phyloP scores from a whole-genome alignment of 1,284 basidiomycete genomes.

The Cystobasidium pallidum region DNA sequence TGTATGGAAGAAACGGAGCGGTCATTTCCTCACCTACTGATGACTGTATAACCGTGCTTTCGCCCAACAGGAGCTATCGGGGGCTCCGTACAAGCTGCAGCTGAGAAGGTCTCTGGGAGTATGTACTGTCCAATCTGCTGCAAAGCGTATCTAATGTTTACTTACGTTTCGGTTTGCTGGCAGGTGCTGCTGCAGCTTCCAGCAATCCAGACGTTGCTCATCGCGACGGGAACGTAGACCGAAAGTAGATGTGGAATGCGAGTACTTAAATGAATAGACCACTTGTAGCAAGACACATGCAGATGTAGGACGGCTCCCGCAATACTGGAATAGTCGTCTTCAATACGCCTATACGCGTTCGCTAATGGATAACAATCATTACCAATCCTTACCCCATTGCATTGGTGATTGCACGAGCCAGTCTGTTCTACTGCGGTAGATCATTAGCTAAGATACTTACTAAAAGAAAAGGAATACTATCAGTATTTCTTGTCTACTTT shows the following conservation, averaged over 20 bases:
- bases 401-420: too few species aligned
- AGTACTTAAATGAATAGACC: too few species aligned
- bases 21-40: not conserved
- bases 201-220: slow-evolving; percentile 27
- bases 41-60: not conserved
- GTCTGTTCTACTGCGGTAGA: too few species aligned
- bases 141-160: not conserved
- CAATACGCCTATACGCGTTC: too few species aligned
- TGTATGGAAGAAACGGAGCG: not conserved
- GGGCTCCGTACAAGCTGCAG: slow-evolving; percentile 33
- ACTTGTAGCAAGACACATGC: too few species aligned
- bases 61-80: slow-evolving; percentile 28
- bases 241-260: slow-evolving; percentile 1
- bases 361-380: too few species aligned
- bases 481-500: too few species aligned
- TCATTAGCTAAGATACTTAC: too few species aligned
- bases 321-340: too few species aligned
- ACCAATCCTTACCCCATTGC: too few species aligned
- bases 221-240: slow-evolving; percentile 6
- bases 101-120: slow-evolving; percentile 40
- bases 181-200: slow-evolving; percentile 18
- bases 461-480: too few species aligned
- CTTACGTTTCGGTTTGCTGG: not conserved
- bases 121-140: not conserved
- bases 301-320: too few species aligned